Evolutionary conservation across 495 filamentous ascomycete genomes (phyloP), one percentile per base, ranked within the genome.

Genomic region (Lichina pygmaea): DNA sequence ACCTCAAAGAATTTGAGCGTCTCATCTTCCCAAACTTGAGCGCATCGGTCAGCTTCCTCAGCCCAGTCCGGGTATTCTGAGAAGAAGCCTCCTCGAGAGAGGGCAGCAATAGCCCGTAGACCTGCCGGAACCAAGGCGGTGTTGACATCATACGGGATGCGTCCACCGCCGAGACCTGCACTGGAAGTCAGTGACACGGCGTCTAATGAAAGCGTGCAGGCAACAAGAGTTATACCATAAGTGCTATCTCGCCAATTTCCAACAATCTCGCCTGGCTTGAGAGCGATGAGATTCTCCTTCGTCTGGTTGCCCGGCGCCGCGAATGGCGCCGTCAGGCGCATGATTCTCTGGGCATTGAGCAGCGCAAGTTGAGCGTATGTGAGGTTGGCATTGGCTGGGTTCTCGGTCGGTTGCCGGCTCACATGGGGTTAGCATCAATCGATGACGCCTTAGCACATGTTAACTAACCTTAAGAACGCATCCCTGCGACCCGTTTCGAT

Each of bases 131-230:
- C 66, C 5, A 78, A 55, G 17, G 70, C 74, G 7, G 70, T 71
- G 49, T 77, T 78, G 12, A 78, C 74, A 48, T 77, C 71, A 54
- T 69, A 77, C 0, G 74, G 74, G 40, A 76, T 68, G 7, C 70
- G 65, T 15, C 73, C 73, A 30, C 71, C 70, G 8, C 74, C 74
- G 34, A 77, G 10, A 24, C 36, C 36, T 39, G 1, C 36, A 15
- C 36, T 15, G 24, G 2, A 24, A 24, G 24, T 24, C 24, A 24
- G 24, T 4, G 4, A 24, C 24, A 24, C 24, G 24, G 24, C 24
- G 24, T 4, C 24, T 24, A 24, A 24, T 24, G 24, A 24, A 24
- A 24, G 24, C 24, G 24, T 24, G 24, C 24, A 24, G 24, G 24
- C 24, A 4, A 24, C 24, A 24, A 24, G 24, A 4, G 24, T 4